Evolutionary conservation across 1,139 yeast genomes (phyloP), one percentile per base, ranked within the genome.

Genomic region (Saccharomycopsis hybrid): DNA sequence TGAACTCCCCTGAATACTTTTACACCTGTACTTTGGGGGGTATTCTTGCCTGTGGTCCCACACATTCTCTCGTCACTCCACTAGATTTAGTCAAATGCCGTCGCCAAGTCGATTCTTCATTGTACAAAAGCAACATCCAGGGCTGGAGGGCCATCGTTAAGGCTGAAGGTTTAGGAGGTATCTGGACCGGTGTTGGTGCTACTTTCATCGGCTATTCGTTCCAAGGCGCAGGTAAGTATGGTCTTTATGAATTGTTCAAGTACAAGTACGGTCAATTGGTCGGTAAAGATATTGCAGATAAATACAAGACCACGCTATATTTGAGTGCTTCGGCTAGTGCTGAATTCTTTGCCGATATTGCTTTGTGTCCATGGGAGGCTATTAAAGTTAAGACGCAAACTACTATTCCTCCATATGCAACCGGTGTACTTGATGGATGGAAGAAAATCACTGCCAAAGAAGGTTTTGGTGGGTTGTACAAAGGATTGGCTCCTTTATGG

Each of bases 141-240:
- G 97, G 92, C 31, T 85, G 89, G 80, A 75, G 72, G 58, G 72
- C 81, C 32, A 89, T 90, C 62, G 65, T 86, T 59, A 77, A 76
- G 59, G 74, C 82, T 31, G 83, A 80, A 64, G 97, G 97, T 38
- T 49, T 72, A 46, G 80, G 78, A 53, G 89, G 87, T 48, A 72
- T 89, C 53, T 84, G 80, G 68, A 83, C 95, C 24, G 97, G 97
- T 60, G 64, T 87, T 58, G 94, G 95, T 44, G 96, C 97, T 44
- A 90, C 97, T 3, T 78, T 85, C 57, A 75, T 89, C 55, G 97
- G 97, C 42, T 90, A 90, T 70, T 82, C 96, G 11, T 71, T 88
- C 61, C 97, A 90, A 70, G 97, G 97, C 61, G 95, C 96, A 53
- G 96, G 96, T 61, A 90, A 90, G 70, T 90, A 89, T 69, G 97